These are phyloP conservation scores for Pyrenula aspistea DNA, from an alignment of 495 filamentous ascomycete species.

Conservation along the genomic window DNA sequence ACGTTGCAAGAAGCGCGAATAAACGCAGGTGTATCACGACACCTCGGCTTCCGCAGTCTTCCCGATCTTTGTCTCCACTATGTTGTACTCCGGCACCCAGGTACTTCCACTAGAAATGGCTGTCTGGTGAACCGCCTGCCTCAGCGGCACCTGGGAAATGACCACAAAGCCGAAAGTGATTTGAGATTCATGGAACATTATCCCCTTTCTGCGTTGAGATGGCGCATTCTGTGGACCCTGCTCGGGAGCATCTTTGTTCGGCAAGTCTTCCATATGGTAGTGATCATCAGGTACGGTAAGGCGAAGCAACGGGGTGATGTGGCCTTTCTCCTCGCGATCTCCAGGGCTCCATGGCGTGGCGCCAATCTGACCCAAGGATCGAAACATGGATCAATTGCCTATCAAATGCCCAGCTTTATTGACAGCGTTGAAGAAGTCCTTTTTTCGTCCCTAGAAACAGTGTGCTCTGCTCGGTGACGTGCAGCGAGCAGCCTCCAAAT, in stretches of 20 bases:
- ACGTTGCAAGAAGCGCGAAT: neutral
- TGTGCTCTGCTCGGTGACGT: too few relatives aligned
- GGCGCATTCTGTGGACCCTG: neutral
- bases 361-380: neutral
- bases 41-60: neutral
- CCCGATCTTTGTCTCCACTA: too few relatives aligned
- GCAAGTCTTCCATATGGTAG: neutral
- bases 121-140: neutral
- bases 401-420: too few relatives aligned
- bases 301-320: neutral
- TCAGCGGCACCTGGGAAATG: neutral
- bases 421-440: too few relatives aligned
- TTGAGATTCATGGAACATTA: neutral
- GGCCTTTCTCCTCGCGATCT: neutral
- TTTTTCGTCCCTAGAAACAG: too few relatives aligned
- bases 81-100: too few relatives aligned
- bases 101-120: too few relatives aligned
- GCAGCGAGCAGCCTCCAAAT: neutral
- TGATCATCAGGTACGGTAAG: neutral
- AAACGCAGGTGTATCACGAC: neutral
- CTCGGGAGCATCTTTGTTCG: neutral
- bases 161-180: neutral
- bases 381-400: neutral
- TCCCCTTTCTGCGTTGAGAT: neutral
- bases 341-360: neutral